These are phyloP conservation scores for Alternaria viburni DNA, from an alignment of 2,329 filamentous ascomycete genomes.

Conservation along the genomic window DNA sequence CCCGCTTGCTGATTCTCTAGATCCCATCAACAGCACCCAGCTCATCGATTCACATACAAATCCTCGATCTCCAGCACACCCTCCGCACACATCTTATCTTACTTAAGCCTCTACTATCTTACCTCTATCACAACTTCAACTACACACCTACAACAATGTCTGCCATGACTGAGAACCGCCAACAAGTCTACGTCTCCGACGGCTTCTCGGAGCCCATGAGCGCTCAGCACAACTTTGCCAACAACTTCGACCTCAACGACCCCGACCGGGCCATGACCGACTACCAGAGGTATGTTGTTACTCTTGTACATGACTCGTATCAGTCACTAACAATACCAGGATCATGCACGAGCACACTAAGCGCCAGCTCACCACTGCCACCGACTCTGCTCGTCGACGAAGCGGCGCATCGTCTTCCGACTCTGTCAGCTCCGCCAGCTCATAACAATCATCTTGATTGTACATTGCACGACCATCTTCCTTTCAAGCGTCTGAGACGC, in stretches of 20 bases:
- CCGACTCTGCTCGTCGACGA: constrained; percentile 53
- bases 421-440: constrained; percentile 28
- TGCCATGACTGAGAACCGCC: constrained; percentile 23
- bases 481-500: constrained; percentile 7
- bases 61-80: constrained; percentile 4
- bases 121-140: not conserved
- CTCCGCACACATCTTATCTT: not conserved
- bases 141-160: constrained; percentile 24
- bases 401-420: constrained; percentile 19
- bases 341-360: constrained; percentile 60
- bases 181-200: constrained; percentile 47
- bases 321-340: constrained; percentile 34
- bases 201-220: constrained; percentile 51
- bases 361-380: constrained; percentile 55
- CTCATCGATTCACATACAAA: constrained; percentile 5
- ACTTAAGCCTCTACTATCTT: not conserved
- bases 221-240: constrained; percentile 53
- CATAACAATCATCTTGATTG: constrained; percentile 10
- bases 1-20: constrained; percentile 15
- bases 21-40: not conserved
- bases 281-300: constrained; percentile 51
- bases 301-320: not conserved
- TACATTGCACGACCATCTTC: not conserved
- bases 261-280: constrained; percentile 47
- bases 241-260: constrained; percentile 52